A percentile compares a stretch with the other conserved stretches of the same genome.
phyloP scores from a whole-genome alignment of 2,329 filamentous ascomycete genomes.

The Colletotrichum sp. region DNA sequence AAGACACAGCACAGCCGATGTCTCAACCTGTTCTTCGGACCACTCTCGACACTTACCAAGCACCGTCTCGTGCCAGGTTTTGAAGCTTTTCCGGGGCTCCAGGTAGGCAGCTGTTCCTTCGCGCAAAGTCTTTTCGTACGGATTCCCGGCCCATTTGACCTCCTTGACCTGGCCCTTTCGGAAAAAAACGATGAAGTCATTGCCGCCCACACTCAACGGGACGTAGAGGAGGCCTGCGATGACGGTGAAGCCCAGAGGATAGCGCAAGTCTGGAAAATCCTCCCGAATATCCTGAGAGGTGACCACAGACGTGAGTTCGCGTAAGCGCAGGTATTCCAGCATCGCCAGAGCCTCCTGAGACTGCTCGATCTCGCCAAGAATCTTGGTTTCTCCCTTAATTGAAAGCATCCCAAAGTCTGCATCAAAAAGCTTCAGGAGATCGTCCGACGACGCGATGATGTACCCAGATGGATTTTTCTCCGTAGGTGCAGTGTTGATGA shows the following conservation, averaged over 20 bases:
- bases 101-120: constrained; percentile 76
- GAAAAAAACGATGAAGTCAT: constrained; percentile 92
- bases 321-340: constrained; percentile 83
- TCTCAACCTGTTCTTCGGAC: constrained; percentile 89
- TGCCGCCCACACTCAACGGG: constrained; percentile 75
- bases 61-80: constrained; percentile 81
- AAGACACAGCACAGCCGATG: constrained; percentile 83
- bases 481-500: constrained; percentile 85
- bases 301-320: constrained; percentile 75
- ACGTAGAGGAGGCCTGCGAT: constrained; percentile 84
- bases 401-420: constrained; percentile 87
- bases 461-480: constrained; percentile 86
- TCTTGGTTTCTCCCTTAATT: constrained; percentile 87
- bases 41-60: constrained; percentile 85
- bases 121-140: constrained; percentile 78
- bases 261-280: constrained; percentile 84
- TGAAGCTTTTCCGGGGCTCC: constrained; percentile 81
- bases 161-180: constrained; percentile 77
- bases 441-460: constrained; percentile 88
- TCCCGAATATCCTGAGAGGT: constrained; percentile 76
- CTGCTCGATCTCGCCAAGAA: constrained; percentile 75
- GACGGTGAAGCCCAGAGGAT: constrained; percentile 78
- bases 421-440: constrained; percentile 82
- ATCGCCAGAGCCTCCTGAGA: constrained; percentile 85
- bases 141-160: constrained; percentile 87